Conservation (phyloP, 2,329 filamentous ascomycete species). For the Cytospora paraplurivora region DNA sequence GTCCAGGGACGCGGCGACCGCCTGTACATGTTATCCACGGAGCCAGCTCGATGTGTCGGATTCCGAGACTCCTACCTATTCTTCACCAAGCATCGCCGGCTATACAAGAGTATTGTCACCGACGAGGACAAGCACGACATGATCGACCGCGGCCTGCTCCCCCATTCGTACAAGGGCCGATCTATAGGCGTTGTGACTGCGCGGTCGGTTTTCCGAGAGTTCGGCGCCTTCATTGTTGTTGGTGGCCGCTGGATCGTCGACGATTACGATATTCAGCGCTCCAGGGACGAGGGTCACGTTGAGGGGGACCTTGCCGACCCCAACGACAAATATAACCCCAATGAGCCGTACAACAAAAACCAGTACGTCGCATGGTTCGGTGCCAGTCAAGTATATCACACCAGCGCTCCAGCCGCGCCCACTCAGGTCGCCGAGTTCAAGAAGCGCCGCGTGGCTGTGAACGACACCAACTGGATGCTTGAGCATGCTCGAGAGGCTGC, state of each 20-base stretch:
- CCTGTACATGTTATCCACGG: conserved; percentile 97
- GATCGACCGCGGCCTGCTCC: conserved; percentile 93
- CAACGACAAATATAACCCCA: conserved; percentile 74
- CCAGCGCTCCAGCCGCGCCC: conserved; percentile 74
- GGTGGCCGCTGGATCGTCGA: conserved; percentile 84
- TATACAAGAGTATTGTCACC: conserved; percentile 97
- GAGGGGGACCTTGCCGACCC: conserved; percentile 93
- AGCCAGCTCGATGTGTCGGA: conserved; percentile 92
- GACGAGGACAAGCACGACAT: conserved; percentile 97
- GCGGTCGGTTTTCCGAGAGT: conserved; percentile 94
- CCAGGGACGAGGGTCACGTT: conserved; percentile 73
- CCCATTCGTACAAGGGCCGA: conserved; percentile 97
- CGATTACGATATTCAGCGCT: conserved; percentile 82
- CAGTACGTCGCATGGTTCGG: conserved; percentile 99
- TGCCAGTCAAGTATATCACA: conserved; percentile 93
- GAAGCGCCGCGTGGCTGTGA: conserved; percentile 84
- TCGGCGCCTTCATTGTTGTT: conserved; percentile 91
- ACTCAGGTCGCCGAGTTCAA: conserved; percentile 71
- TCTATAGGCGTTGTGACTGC: conserved; percentile 97
- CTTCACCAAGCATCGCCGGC: conserved; percentile 95
- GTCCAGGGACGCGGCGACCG: conserved; percentile 80
- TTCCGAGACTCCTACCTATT: conserved; percentile 98
- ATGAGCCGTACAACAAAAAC: conserved; percentile 95
- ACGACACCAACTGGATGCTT: conserved; percentile 93
- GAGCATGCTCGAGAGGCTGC: conserved; percentile 91